Conservation (phyloP, 352 stramenopile genomes). For the Pythium rishiriense region DNA sequence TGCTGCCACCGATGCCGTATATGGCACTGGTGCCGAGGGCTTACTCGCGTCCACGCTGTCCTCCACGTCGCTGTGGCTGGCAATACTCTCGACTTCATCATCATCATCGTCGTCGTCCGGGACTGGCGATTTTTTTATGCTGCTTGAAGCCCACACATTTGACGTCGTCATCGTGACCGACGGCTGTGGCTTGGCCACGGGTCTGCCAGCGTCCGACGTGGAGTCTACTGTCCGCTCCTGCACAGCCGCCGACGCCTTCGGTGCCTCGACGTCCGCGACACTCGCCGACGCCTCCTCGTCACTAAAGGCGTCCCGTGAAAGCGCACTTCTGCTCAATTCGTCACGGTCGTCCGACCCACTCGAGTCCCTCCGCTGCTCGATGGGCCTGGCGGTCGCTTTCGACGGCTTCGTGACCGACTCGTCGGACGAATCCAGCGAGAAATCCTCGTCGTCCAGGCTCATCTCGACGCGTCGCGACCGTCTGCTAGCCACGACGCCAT, state of each 20-base stretch:
- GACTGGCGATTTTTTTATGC: background rate
- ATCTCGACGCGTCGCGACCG: constrained; percentile 38
- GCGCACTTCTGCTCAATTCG: constrained; percentile 1
- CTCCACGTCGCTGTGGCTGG: constrained; percentile 33
- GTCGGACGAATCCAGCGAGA: constrained; percentile 40
- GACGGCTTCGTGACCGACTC: constrained; percentile 20
- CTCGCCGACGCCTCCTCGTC: constrained; percentile 1
- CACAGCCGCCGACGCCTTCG: background rate
- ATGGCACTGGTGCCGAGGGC: background rate
- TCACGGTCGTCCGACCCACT: constrained; percentile 20
- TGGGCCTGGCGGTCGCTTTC: background rate
- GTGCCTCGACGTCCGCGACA: background rate
- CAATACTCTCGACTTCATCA: constrained; percentile 34
- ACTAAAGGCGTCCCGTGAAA: background rate
- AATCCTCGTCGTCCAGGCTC: constrained; percentile 56
- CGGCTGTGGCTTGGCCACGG: background rate
- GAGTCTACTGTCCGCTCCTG: background rate
- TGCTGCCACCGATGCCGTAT: background rate
- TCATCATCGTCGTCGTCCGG: constrained; percentile 19
- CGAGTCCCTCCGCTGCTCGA: background rate
- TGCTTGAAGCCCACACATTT: background rate
- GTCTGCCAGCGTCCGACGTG: background rate
- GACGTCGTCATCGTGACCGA: background rate
- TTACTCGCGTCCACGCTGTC: constrained; percentile 20
- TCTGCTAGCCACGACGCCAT: background rate